Evolutionary conservation across 2,329 filamentous ascomycete genomes (phyloP).

Genomic region (Colletotrichum gigasporum): DNA sequence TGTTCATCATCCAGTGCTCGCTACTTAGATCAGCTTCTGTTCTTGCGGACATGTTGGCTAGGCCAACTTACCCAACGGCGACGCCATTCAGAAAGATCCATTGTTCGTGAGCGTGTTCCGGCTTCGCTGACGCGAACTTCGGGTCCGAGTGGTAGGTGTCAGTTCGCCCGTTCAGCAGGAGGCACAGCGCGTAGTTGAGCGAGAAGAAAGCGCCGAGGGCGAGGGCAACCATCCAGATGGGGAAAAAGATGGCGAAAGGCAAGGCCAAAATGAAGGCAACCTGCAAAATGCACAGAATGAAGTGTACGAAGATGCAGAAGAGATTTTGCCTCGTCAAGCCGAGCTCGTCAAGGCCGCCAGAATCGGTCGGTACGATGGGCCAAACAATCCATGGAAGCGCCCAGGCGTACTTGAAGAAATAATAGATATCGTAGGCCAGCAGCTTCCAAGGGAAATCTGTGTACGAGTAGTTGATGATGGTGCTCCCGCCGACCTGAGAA

Average conservation of each 20-base stretch:
- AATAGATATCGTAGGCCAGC: constrained; percentile 61
- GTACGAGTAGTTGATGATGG: constrained; percentile 69
- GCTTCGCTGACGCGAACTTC: constrained; percentile 57
- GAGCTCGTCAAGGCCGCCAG: constrained; percentile 70
- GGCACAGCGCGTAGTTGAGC: constrained; percentile 62
- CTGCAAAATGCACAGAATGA: constrained; percentile 68
- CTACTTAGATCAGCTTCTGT: constrained; percentile 41
- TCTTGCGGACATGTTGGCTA: neutral
- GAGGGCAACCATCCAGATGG: constrained; percentile 56
- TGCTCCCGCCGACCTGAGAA: constrained; percentile 65
- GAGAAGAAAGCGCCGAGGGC: constrained; percentile 54
- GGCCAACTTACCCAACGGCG: constrained; percentile 61
- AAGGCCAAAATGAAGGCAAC: constrained; percentile 67
- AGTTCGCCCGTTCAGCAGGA: constrained; percentile 61
- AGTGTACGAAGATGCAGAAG: constrained; percentile 65
- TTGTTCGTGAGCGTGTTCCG: constrained; percentile 69
- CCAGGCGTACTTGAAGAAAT: constrained; percentile 64
- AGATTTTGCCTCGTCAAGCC: constrained; percentile 66
- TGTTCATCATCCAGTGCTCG: constrained; percentile 74
- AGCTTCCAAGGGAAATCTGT: constrained; percentile 64
- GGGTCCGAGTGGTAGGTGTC: constrained; percentile 62
- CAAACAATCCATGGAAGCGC: constrained; percentile 69
- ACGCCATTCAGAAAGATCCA: constrained; percentile 86
- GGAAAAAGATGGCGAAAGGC: constrained; percentile 58
- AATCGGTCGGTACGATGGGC: constrained; percentile 62